Evolutionary conservation across 352 stramenopile species (phyloP), one percentile per base, ranked within the genome.

Genomic region (Phytophthora megakarya): DNA sequence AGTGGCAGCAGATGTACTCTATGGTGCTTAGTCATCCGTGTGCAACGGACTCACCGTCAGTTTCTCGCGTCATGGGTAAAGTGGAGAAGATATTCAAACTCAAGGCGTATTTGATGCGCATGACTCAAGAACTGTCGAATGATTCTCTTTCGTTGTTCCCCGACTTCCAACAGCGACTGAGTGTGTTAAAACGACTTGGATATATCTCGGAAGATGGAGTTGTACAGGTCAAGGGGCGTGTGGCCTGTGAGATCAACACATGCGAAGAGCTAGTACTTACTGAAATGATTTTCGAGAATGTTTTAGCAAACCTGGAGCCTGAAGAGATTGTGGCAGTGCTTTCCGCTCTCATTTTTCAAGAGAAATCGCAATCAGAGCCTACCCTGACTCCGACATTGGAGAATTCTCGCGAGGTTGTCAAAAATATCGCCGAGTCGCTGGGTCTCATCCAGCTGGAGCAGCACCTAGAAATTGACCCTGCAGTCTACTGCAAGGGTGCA

Each of bases 201-300:
- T 99, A 99, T 79, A 90, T 99, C 46, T 94, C 86, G 0, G 70
- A 83, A 1, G 86, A 92, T 48, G 84, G 84, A 15, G 81, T 94
- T 12, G 95, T 99, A 32, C 90, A 97, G 49, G 80, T 93, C 30
- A 99, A 99, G 71, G 98, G 98, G 18, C 86, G 97, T 21, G 97
- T 99, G 10, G 97, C 97, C 2, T 99, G 97, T 62, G 97, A 99
- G 80, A 95, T 99, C 43, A 99, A 99, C 80, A 99, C 96, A 3
- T 99, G 96, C 61, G 95, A 99, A 60, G 97, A 99, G 56, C 78
- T 99, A 10, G 92, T 99, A 57, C 79, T 98, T 16, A 99, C 97
- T 0, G 98, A 99, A 77, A 98, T 99, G 86, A 97, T 99, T 30
- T 99, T 99, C 70, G 96, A 98, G 69, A 99, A 99, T 48, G 89